Evolutionary conservation across 345 rosid species (phyloP).

Genomic region (Alliaria petiolata): DNA sequence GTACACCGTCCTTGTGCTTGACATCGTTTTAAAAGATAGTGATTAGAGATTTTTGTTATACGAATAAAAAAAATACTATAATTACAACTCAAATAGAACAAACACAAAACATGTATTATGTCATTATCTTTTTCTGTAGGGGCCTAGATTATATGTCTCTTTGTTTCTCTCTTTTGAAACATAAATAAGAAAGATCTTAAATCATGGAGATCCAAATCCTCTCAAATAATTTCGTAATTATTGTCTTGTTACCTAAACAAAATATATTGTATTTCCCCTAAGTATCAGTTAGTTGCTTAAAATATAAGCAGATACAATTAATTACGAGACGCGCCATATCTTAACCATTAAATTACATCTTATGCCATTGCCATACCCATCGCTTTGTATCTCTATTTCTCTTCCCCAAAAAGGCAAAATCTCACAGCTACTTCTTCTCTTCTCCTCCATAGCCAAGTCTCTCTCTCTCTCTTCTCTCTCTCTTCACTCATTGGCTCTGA

Average conservation of each 20-base stretch:
- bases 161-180: constrained; percentile 21
- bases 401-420: constrained; percentile 15
- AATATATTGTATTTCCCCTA: neutral
- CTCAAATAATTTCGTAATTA: constrained; percentile 25
- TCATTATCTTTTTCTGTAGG: constrained; percentile 22
- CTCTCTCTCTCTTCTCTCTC: constrained; percentile 5
- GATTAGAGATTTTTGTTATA: neutral
- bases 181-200: neutral
- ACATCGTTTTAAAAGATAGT: too few relatives aligned
- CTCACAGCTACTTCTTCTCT: constrained; percentile 19
- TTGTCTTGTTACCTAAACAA: constrained; percentile 7
- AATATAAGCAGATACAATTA: neutral
- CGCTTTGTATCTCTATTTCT: constrained; percentile 12
- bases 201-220: constrained; percentile 18
- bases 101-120: neutral
- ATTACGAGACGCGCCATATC: neutral
- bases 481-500: neutral
- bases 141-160: constrained; percentile 29
- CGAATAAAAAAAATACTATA: neutral
- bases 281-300: neutral
- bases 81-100: neutral
- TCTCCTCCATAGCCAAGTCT: constrained; percentile 5
- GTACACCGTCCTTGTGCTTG: too few relatives aligned
- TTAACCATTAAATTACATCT: constrained; percentile 6
- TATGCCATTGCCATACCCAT: constrained; percentile 19